phyloP scores from a whole-genome alignment of 2,329 filamentous ascomycete species.

The Colletotrichum orchidophilum region DNA sequence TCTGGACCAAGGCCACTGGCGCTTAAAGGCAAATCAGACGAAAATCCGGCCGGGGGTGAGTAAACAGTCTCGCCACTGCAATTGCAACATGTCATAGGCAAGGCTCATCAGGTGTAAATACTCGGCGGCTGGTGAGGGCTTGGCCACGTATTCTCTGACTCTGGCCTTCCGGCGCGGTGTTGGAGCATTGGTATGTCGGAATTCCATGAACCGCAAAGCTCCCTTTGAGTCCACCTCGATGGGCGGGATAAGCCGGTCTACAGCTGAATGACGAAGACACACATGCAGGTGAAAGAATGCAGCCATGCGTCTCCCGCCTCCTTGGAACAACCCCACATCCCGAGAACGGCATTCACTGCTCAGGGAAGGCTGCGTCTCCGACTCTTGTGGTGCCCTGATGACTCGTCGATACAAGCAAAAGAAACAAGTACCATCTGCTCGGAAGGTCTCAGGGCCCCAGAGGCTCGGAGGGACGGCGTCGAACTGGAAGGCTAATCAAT shows the following conservation, averaged over 20 bases:
- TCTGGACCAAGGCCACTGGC: background rate
- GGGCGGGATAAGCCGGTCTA: background rate
- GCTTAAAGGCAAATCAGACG: background rate
- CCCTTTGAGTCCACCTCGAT: background rate
- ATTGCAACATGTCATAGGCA: background rate
- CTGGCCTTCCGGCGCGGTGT: too few relatives aligned
- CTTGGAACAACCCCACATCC: background rate
- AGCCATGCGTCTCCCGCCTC: background rate
- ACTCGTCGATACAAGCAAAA: background rate
- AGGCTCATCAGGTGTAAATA: background rate
- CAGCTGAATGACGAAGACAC: background rate
- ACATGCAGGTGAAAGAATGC: background rate
- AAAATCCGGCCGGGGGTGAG: background rate
- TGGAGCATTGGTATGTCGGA: background rate
- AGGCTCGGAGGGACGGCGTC: background rate
- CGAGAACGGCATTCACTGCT: background rate
- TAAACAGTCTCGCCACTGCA: background rate
- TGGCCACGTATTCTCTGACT: background rate
- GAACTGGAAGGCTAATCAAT: background rate
- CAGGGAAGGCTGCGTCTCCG: background rate
- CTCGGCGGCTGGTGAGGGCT: background rate
- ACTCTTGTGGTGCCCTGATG: background rate
- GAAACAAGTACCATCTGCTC: background rate
- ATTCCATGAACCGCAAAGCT: background rate
- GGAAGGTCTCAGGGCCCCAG: background rate